These are phyloP conservation scores for Citrus trifoliata DNA, from an alignment of 345 rosid genomes.

Conservation along the genomic window DNA sequence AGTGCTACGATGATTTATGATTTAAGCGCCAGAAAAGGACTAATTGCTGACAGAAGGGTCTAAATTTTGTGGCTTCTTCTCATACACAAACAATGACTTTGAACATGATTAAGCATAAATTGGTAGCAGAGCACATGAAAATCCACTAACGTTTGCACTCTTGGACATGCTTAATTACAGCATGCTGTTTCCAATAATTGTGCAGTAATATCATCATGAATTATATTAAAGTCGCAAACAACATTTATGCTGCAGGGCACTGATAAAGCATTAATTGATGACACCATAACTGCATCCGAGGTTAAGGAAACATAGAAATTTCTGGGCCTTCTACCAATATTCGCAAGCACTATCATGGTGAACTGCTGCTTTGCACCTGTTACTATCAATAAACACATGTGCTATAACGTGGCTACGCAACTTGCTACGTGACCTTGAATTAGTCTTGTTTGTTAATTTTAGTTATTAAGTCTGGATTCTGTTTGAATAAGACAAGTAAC, in stretches of 20 bases:
- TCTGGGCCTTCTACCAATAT: constrained; percentile 54
- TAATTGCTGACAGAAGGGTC: neutral
- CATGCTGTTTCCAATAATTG: constrained; percentile 4
- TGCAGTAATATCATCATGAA: neutral
- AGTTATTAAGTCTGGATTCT: too few species aligned
- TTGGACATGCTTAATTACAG: neutral
- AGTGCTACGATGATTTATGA: neutral
- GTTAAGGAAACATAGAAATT: constrained; percentile 55
- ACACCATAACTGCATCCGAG: constrained; percentile 21
- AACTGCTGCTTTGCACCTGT: constrained; percentile 49
- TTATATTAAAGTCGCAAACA: neutral
- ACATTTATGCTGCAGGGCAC: constrained; percentile 26
- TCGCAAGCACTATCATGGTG: constrained; percentile 59
- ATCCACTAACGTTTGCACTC: neutral
- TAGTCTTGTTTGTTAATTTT: too few species aligned
- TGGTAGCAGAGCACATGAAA: neutral
- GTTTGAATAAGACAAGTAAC: too few species aligned
- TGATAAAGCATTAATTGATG: constrained; percentile 40
- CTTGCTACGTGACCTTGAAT: too few species aligned
- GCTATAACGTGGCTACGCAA: too few species aligned
- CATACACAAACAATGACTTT: neutral
- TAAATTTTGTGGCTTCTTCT: neutral
- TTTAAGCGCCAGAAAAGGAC: neutral
- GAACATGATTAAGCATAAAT: neutral
- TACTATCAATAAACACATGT: too few species aligned